These are phyloP conservation scores for Paragyromitra xinjiangensis DNA, from an alignment of 495 filamentous ascomycete genomes.

Conservation along the genomic window DNA sequence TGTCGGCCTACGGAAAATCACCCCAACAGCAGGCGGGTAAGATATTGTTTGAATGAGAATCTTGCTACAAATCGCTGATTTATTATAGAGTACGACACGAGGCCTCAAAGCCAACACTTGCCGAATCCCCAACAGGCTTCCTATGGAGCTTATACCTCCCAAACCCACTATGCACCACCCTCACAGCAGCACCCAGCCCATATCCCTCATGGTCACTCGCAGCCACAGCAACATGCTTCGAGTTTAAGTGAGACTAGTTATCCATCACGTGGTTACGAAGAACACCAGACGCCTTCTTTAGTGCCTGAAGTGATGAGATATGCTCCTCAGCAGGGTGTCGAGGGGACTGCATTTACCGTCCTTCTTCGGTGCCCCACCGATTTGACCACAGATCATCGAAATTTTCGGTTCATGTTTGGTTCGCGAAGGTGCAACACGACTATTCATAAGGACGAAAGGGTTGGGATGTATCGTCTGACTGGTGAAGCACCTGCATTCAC, in stretches of 20 bases:
- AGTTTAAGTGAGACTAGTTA: constrained; percentile 51
- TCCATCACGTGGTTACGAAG: constrained; percentile 61
- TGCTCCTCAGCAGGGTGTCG: constrained; percentile 71
- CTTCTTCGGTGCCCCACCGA: constrained; percentile 80
- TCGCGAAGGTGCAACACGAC: constrained; percentile 71
- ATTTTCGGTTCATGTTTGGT: constrained; percentile 78
- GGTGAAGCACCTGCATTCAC: constrained; percentile 76
- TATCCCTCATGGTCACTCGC: constrained; percentile 43
- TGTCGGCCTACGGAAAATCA: constrained; percentile 67
- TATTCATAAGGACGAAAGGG: constrained; percentile 67
- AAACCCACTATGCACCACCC: constrained; percentile 51
- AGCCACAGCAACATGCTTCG: constrained; percentile 51
- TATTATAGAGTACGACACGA: constrained; percentile 62
- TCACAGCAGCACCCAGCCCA: constrained; percentile 47
- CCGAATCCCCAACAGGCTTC: constrained; percentile 55
- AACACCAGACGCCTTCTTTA: constrained; percentile 59
- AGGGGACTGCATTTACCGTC: constrained; percentile 74
- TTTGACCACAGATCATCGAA: constrained; percentile 65
- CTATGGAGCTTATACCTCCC: constrained; percentile 54
- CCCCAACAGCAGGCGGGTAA: constrained; percentile 63
- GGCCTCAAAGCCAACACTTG: constrained; percentile 60
- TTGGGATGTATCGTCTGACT: constrained; percentile 75
- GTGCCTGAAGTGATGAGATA: constrained; percentile 71
- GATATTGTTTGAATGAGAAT: constrained; percentile 44
- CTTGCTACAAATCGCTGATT: constrained; percentile 27